phyloP scores from a whole-genome alignment of 768 basidiomycete species.

The Tylopilus plumbeoviolaceoides region DNA sequence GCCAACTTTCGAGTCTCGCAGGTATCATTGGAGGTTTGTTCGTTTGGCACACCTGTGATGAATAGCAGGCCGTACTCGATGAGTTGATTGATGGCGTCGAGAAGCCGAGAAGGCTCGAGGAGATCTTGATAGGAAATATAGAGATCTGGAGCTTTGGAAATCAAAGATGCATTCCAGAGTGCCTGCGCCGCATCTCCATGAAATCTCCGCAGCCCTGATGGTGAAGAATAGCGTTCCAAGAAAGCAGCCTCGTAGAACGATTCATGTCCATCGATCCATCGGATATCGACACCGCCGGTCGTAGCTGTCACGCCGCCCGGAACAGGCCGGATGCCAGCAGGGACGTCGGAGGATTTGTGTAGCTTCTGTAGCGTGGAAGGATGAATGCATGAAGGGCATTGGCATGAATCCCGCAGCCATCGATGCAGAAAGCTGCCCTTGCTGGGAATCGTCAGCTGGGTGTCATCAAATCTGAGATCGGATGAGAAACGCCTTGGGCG shows the following conservation, averaged over 20 bases:
- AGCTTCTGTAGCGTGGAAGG: conserved; percentile 77
- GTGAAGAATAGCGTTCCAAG: conserved; percentile 45
- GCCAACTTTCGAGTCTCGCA: conserved; percentile 72
- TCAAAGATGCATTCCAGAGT: conserved; percentile 44
- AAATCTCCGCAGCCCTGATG: conserved; percentile 34
- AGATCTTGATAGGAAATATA: conserved; percentile 55
- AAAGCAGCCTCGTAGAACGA: conserved; percentile 52
- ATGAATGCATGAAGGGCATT: conserved; percentile 68
- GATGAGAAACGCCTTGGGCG: conserved; percentile 7
- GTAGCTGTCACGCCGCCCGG: conserved; percentile 39
- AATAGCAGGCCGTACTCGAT: conserved; percentile 70
- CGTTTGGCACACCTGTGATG: conserved; percentile 63
- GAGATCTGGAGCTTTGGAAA: conserved; percentile 39
- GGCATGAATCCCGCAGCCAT: conserved; percentile 87
- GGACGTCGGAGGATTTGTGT: conserved; percentile 63
- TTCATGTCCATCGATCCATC: conserved; percentile 58
- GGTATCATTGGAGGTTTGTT: conserved; percentile 50
- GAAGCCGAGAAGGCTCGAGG: conserved; percentile 41
- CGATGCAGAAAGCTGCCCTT: conserved; percentile 53
- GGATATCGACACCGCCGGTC: conserved; percentile 44
- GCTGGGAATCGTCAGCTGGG: conserved; percentile 26
- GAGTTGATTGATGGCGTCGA: conserved; percentile 64
- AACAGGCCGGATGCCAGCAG: conserved; percentile 43
- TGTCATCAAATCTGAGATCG: conserved; percentile 7
- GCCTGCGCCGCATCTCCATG: conserved; percentile 39